Conservation (phyloP, 306 rosid genomes). For the Cicer bijugum region DNA sequence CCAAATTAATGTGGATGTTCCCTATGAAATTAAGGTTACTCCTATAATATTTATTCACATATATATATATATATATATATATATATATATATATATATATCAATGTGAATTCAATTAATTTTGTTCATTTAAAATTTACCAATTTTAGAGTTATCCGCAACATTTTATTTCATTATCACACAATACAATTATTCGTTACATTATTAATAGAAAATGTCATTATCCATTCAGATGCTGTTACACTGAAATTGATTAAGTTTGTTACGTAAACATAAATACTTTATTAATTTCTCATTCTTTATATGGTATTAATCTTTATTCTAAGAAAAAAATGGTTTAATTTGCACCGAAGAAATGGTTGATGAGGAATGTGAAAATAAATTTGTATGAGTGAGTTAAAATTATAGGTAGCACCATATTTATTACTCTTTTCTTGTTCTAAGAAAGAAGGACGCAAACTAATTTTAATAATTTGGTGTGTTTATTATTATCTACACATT, state of each 20-base stretch:
- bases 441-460: too few relatives aligned
- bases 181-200: not conserved
- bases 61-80: too few relatives aligned
- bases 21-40: too few relatives aligned
- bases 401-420: not conserved
- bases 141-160: not conserved
- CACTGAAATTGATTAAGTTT: constrained; percentile 2
- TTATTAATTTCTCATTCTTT: not conserved
- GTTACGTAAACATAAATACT: not conserved
- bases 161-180: not conserved
- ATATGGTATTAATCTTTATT: not conserved
- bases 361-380: constrained; percentile 1
- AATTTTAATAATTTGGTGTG: too few relatives aligned
- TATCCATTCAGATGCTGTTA: not conserved
- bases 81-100: too few relatives aligned
- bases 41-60: not conserved
- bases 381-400: not conserved
- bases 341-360: constrained; percentile 3
- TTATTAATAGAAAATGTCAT: not conserved
- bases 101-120: not conserved
- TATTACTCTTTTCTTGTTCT: not conserved
- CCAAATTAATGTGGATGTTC: too few relatives aligned
- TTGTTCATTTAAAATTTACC: not conserved
- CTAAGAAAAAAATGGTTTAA: not conserved
- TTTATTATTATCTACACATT: too few relatives aligned